Base-by-base conservation (phyloP, 1,139 yeast genomes). In the Debaryomycetaceae sp. region DNA sequence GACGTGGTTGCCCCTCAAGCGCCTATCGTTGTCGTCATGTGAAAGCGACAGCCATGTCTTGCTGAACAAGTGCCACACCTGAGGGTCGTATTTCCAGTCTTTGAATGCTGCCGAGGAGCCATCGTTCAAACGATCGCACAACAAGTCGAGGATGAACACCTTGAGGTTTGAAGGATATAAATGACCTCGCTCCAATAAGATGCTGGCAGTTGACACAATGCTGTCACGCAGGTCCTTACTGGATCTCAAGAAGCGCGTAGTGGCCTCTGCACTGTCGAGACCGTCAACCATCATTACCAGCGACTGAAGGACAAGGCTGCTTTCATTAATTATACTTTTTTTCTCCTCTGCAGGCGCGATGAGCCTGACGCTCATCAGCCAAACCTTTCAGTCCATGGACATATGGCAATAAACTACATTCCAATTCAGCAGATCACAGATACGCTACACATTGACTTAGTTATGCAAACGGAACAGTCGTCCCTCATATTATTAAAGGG, bases 51-150 rank as follows among this genome's bases (percentile, higher is more conserved):
- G 25, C 77, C 81, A 77, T 22, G 65, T 49, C 12, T 46, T 46
- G 26, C 49, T 45, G 36, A 75, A 61, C 26, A 78, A 49, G 3
- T 37, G 34, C 86, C 89, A 81, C 1, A 69, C 54, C 3, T 50
- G 46, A 0, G 49, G 34, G 30, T 58, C 52, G 10, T 39, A 49
- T 43, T 70, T 75, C 65, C 78, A 78, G 4, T 48, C 39, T 3
- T 50, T 44, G 34, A 61, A 62, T 49, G 34, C 49, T 18, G 23
- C 27, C 37, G 47, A 44, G 16, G 51, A 44, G 19, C 38, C 38
- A 36, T 78, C 85, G 36, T 71, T 70, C 42, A 85, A 53, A 41
- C 89, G 65, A 45, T 84, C 93, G 38, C 78, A 62, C 3, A 83
- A 43, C 43, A 88, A 65, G 33, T 83, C 89, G 24, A 83, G 58